These are phyloP conservation scores for Abrus pulchellus DNA, from an alignment of 306 rosid genomes.

Conservation along the genomic window DNA sequence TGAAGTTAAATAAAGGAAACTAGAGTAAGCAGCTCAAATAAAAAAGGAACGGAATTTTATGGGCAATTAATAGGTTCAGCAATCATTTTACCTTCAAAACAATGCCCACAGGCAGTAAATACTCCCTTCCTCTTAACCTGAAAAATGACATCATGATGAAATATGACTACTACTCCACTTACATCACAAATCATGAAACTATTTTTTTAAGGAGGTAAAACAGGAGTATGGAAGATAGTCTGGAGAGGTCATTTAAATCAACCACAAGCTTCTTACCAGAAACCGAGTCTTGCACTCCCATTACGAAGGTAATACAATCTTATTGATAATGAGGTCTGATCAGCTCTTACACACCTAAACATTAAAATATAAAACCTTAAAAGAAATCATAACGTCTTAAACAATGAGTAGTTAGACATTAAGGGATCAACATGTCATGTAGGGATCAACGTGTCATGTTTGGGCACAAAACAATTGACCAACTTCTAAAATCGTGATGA, in stretches of 20 bases:
- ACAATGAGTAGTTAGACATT: conserved; percentile 10
- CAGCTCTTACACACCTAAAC: conserved; percentile 84
- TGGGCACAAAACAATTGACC: neutral
- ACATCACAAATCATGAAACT: conserved; percentile 42
- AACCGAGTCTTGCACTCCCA: conserved; percentile 94
- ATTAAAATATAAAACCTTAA: conserved; percentile 39
- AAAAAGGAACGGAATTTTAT: neutral
- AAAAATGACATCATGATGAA: conserved; percentile 47
- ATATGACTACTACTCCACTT: neutral
- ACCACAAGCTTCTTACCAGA: conserved; percentile 73
- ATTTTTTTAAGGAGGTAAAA: neutral
- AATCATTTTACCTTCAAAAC: conserved; percentile 73
- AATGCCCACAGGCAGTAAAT: conserved; percentile 90
- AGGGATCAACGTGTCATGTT: conserved; percentile 15
- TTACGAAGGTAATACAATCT: conserved; percentile 83
- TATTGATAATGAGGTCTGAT: conserved; percentile 78
- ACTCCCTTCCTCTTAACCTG: conserved; percentile 92
- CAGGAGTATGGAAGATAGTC: neutral
- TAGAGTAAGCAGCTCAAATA: neutral
- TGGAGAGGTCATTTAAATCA: conserved; percentile 31
- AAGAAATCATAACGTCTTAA: conserved; percentile 20
- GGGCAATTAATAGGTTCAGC: conserved; percentile 26
- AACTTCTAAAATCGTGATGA: conserved; percentile 14
- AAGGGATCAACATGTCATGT: conserved; percentile 19
- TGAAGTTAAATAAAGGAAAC: conserved; percentile 2